Evolutionary conservation across 306 rosid genomes (phyloP), one percentile per base, ranked within the genome.

Genomic region (Cucurbita moschata): DNA sequence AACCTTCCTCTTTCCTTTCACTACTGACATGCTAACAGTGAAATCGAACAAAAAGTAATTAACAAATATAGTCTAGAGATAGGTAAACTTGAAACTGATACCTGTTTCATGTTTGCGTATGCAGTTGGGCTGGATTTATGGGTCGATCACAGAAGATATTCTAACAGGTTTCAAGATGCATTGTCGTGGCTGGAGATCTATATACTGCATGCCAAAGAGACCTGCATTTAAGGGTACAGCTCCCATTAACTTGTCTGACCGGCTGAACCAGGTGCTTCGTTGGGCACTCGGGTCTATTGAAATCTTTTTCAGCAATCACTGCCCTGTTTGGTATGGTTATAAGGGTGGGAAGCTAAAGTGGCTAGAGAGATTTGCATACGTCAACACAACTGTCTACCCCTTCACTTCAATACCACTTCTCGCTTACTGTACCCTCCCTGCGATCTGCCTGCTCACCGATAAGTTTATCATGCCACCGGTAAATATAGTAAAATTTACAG

Each of bases 151-250:
- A 78, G 98, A 90, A 80, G 98, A 92, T 82, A 92, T 92, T 75
- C 85, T 92, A 47, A 90, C 98, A 50, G 98, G 96, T 57, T 92
- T 92, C 74, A 92, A 92, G 85, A 92, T 92, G 98, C 98, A 92
- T 83, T 92, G 98, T 85, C 98, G 96, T 54, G 98, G 98, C 71
- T 92, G 98, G 98, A 90, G 96, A 75, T 90, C 98, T 23, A 90
- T 92, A 72, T 92, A 92, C 82, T 92, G 98, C 67, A 86, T 87
- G 90, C 96, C 98, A 57, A 86, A 82, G 79, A 82, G 86, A 75
- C 76, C 90, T 13, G 98, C 98, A 74, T 92, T 92, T 80, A 92
- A 90, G 96, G 98, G 98, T 63, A 92, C 98, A 52, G 98, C 98
- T 82, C 96, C 98, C 15, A 92, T 92, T 85, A 92, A 90, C 85